phyloP scores from a whole-genome alignment of 2,329 filamentous ascomycete genomes.

The Sporothrix curviconia region DNA sequence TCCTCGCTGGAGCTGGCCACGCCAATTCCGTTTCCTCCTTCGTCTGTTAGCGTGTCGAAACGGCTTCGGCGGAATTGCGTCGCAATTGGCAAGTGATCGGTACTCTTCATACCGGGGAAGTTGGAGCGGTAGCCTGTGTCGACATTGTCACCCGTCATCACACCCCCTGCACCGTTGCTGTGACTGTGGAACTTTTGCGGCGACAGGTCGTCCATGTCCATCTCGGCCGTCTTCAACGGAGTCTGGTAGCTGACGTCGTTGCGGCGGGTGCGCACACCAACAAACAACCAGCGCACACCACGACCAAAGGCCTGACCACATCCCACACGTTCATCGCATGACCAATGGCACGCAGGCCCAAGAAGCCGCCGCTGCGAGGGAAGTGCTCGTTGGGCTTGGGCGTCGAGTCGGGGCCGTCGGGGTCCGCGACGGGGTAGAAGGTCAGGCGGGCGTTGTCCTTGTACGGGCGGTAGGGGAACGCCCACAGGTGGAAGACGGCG shows the following conservation, averaged over 20 bases:
- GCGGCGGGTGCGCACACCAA: conserved; percentile 59
- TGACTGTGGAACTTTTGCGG: conserved; percentile 5
- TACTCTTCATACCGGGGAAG: conserved; percentile 26
- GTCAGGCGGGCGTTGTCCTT: conserved; percentile 34
- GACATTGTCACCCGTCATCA: conserved; percentile 12
- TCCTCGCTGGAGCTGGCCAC: neutral
- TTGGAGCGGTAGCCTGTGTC: conserved; percentile 18
- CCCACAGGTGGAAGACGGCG: conserved; percentile 69
- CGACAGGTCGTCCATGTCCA: conserved; percentile 34
- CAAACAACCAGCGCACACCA: conserved; percentile 73
- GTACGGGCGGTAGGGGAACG: conserved; percentile 74
- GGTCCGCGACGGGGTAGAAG: conserved; percentile 43
- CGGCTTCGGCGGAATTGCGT: conserved; percentile 31
- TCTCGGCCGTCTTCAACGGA: conserved; percentile 22
- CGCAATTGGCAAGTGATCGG: conserved; percentile 35
- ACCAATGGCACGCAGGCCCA: conserved; percentile 58
- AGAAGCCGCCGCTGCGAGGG: conserved; percentile 56
- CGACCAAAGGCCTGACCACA: conserved; percentile 69
- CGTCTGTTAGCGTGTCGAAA: conserved; percentile 19
- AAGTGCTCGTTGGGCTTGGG: conserved; percentile 38
- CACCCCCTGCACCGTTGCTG: neutral
- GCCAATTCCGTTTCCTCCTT: neutral
- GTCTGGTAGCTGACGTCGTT: conserved; percentile 43
- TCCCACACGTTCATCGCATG: conserved; percentile 80
- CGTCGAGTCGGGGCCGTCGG: conserved; percentile 34